These are phyloP conservation scores for Tuctoria greenei DNA, from an alignment of 176 grass and related monocot species.

Conservation along the genomic window DNA sequence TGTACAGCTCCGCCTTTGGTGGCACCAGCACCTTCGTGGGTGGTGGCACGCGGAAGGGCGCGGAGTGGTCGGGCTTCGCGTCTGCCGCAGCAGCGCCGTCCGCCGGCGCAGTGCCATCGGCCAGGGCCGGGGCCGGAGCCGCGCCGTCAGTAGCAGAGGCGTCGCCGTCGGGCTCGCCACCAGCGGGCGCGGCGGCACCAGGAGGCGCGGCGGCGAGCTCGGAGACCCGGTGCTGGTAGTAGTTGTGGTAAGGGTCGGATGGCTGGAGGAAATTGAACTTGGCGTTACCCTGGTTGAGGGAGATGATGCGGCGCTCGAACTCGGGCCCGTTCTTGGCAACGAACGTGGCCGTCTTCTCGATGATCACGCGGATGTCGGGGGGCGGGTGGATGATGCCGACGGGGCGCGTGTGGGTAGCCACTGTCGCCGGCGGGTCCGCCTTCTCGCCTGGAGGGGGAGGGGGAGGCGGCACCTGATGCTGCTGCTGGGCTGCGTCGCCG, in stretches of 20 bases:
- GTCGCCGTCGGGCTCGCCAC: slow-evolving; percentile 15
- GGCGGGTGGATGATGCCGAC: slow-evolving; percentile 96
- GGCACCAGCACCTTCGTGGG: slow-evolving; percentile 74
- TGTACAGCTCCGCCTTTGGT: slow-evolving; percentile 78
- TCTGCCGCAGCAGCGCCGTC: slow-evolving; percentile 24
- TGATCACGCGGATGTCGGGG: slow-evolving; percentile 72
- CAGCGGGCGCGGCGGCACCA: slow-evolving; percentile 15
- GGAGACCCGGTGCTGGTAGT: slow-evolving; percentile 81
- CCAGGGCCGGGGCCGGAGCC: not conserved
- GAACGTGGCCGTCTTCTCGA: slow-evolving; percentile 88
- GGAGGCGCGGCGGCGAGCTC: slow-evolving; percentile 49
- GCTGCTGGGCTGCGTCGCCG: not conserved
- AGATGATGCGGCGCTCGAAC: slow-evolving; percentile 73
- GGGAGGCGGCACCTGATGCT: not conserved
- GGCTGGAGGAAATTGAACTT: slow-evolving; percentile 92
- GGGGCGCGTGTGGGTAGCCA: slow-evolving; percentile 72
- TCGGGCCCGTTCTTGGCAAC: slow-evolving; percentile 91
- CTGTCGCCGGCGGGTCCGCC: slow-evolving; percentile 37
- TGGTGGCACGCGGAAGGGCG: slow-evolving; percentile 56
- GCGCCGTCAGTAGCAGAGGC: not conserved
- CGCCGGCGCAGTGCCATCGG: slow-evolving; percentile 20
- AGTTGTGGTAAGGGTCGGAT: slow-evolving; percentile 79
- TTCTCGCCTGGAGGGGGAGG: slow-evolving; percentile 11
- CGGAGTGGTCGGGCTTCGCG: slow-evolving; percentile 50
- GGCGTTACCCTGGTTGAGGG: slow-evolving; percentile 69